phyloP scores from a whole-genome alignment of 495 filamentous ascomycete genomes.

The Hypoxylon fragiforme region DNA sequence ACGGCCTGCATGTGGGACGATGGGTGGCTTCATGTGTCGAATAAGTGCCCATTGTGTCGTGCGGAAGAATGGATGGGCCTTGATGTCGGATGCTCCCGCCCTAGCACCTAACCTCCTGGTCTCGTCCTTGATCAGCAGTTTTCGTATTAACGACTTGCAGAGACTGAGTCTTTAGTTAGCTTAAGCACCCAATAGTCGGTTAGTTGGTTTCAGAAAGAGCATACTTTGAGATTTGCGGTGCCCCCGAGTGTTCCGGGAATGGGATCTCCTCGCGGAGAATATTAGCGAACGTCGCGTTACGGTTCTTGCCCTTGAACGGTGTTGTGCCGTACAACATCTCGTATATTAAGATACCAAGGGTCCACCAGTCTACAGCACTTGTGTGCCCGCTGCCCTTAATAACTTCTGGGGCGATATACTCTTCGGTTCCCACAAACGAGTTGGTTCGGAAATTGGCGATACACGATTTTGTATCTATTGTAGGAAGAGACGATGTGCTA shows the following conservation, averaged over 20 bases:
- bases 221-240: slow-evolving; percentile 88
- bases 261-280: slow-evolving; percentile 92
- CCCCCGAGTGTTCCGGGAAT: slow-evolving; percentile 86
- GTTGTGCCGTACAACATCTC: slow-evolving; percentile 99
- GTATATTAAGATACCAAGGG: slow-evolving; percentile 92
- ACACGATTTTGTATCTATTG: slow-evolving; percentile 97
- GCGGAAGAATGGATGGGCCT: slow-evolving; percentile 94
- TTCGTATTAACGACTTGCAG: slow-evolving; percentile 95
- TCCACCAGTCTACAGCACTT: slow-evolving; percentile 99
- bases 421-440: slow-evolving; percentile 96
- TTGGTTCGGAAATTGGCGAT: slow-evolving; percentile 98
- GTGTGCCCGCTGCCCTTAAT: slow-evolving; percentile 99
- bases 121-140: slow-evolving; percentile 97
- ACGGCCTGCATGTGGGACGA: slow-evolving; percentile 89
- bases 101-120: slow-evolving; percentile 91
- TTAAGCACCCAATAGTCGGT: slow-evolving; percentile 6
- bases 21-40: slow-evolving; percentile 97
- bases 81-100: slow-evolving; percentile 95
- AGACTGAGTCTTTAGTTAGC: slow-evolving; percentile 56
- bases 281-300: slow-evolving; percentile 97
- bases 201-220: slow-evolving; percentile 37
- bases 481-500: slow-evolving; percentile 79
- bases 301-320: slow-evolving; percentile 98
- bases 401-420: slow-evolving; percentile 98
- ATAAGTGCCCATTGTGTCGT: slow-evolving; percentile 95